Conservation (phyloP, 2,329 filamentous ascomycete genomes). For the Cucurbitaria berberidis region DNA sequence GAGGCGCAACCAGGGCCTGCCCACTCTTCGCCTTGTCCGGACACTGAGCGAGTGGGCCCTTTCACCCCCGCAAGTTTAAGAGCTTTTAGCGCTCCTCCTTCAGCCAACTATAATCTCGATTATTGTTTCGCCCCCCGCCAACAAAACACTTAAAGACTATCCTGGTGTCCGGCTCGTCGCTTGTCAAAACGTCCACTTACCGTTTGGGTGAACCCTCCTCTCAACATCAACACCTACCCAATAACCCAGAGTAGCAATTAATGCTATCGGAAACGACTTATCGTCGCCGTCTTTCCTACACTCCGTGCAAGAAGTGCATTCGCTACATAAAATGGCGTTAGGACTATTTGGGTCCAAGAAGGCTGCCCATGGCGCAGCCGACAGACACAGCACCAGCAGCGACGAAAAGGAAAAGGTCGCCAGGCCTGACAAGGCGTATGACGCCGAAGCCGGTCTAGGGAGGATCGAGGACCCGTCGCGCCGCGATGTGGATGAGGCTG, state of each 20-base stretch:
- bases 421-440: constrained; percentile 25
- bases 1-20: constrained; percentile 11
- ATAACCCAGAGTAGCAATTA: constrained; percentile 33
- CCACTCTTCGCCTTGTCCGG: constrained; percentile 19
- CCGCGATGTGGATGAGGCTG: constrained; percentile 43
- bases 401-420: constrained; percentile 14
- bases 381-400: constrained; percentile 21
- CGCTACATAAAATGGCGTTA: constrained; percentile 61
- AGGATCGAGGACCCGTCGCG: constrained; percentile 48
- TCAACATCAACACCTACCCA: not conserved
- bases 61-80: constrained; percentile 26
- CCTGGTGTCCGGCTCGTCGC: constrained; percentile 2
- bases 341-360: constrained; percentile 37
- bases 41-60: constrained; percentile 18
- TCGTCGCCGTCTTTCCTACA: constrained; percentile 48
- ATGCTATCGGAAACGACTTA: constrained; percentile 46
- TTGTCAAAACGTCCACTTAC: not conserved
- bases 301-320: constrained; percentile 51
- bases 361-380: constrained; percentile 12
- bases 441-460: constrained; percentile 48
- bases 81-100: too few species aligned
- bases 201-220: not conserved
- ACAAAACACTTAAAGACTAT: constrained; percentile 15
- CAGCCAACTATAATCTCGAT: not conserved
- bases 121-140: not conserved